Percentiles rank a stretch among this genome's conserved stretches.
Conservation (phyloP, 768 basidiomycete genomes). For the Tulasnella sp. region DNA sequence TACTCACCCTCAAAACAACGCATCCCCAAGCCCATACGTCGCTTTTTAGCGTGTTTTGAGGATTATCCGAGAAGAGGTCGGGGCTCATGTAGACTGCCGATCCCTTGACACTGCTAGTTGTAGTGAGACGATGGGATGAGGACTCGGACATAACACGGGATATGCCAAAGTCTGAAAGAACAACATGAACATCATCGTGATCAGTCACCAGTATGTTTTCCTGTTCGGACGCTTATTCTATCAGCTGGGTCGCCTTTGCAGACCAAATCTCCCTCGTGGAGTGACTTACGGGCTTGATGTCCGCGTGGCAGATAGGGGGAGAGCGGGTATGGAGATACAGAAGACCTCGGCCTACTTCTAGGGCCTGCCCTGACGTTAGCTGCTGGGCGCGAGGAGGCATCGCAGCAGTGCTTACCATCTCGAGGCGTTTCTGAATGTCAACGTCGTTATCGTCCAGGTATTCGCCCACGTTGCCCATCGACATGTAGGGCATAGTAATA, state of each 20-base stretch:
- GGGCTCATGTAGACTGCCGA: background rate
- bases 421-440: background rate
- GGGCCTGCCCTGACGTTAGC: background rate
- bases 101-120: background rate
- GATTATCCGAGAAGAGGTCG: background rate
- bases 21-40: slow-evolving; percentile 1
- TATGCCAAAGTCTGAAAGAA: background rate
- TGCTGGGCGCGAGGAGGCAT: background rate
- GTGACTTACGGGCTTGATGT: background rate
- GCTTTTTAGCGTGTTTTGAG: background rate
- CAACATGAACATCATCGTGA: background rate
- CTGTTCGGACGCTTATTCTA: background rate
- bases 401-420: background rate
- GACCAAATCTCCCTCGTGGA: background rate
- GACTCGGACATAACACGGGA: background rate
- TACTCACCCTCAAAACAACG: background rate
- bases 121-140: background rate
- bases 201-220: background rate
- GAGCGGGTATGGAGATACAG: background rate
- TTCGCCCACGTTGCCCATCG: background rate
- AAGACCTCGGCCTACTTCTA: background rate
- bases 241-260: background rate
- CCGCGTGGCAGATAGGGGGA: background rate
- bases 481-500: background rate
- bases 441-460: background rate